Percentiles rank a stretch among this genome's conserved stretches.
Evolutionary conservation across 1,284 basidiomycete genomes (phyloP).

Genomic region (Ceratobasidium sp.): DNA sequence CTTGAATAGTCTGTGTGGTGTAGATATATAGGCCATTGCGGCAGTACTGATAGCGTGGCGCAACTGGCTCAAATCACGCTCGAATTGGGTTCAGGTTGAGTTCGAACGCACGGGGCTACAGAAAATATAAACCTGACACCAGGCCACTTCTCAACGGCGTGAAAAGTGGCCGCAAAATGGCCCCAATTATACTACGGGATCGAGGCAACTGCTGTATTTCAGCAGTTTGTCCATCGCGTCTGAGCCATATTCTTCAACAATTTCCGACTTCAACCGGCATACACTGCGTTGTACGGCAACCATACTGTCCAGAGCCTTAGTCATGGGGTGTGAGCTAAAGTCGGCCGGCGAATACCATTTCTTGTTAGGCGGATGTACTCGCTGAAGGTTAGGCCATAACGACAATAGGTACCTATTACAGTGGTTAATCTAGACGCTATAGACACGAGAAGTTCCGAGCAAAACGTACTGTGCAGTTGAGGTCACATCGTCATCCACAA

Average conservation of each 20-base stretch:
- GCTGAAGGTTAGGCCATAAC: neutral
- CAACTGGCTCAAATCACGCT: too few relatives aligned
- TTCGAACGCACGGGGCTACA: too few relatives aligned
- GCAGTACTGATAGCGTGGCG: neutral
- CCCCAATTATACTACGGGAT: too few relatives aligned
- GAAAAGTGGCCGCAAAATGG: too few relatives aligned
- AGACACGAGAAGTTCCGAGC: neutral
- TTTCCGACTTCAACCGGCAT: neutral
- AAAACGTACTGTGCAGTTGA: neutral
- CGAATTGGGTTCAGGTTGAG: too few relatives aligned
- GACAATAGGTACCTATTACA: neutral
- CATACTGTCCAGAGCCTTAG: neutral
- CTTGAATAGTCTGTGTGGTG: neutral
- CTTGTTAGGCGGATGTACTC: neutral
- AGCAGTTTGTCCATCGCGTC: neutral
- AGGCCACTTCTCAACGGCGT: too few relatives aligned
- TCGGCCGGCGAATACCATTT: too few relatives aligned
- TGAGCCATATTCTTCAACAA: neutral
- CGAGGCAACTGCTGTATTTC: neutral
- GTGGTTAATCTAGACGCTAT: neutral
- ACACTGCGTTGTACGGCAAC: neutral
- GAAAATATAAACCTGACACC: too few relatives aligned
- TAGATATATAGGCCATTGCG: neutral
- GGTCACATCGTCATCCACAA: neutral
- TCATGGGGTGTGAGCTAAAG: neutral